Base-by-base conservation (phyloP, 805 yeast genomes). In the Hemisphaericaspora nanyangensis region DNA sequence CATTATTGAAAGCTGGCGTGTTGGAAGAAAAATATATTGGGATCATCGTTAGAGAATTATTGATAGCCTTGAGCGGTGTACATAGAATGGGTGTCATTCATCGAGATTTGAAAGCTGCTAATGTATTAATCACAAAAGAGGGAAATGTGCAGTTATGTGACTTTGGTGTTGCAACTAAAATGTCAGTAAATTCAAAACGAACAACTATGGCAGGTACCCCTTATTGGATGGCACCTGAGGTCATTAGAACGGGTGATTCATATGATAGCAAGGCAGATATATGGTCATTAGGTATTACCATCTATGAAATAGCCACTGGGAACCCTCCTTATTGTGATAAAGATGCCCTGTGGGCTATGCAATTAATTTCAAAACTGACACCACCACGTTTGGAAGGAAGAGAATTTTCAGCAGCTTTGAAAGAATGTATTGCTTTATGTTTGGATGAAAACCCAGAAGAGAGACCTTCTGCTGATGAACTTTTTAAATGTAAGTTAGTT, bases 151-250 rank as follows among this genome's bases (percentile, higher is more conserved):
- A 86, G 54, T 73, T 93, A 32, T 91, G 98, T 71, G 99, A 93
- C 61, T 93, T 93, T 63, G 99, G 99, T 24, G 99, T 95, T 17
- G 99, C 99, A 1, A 97, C 97, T 1, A 91, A 88, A 56, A 68
- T 90, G 31, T 79, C 95, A 2, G 74, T 90, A 27, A 75, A 82
- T 28, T 78, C 80, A 15, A 87, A 89, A 56, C 72, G 99, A 51
- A 85, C 91, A 26, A 93, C 99, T 0, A 89, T 95, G 79, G 98
- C 96, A 0, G 95, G 95, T 6, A 85, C 95, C 0, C 95, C 95
- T 0, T 93, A 89, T 57, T 93, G 99, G 99, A 93, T 93, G 99
- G 97, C 99, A 0, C 99, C 99, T 0, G 99, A 91, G 60, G 99
- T 91, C 24, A 91, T 91, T 29, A 76, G 86, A 65, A 97, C 91